Base-by-base conservation (phyloP, 768 basidiomycete species). In the Fomitopsis pulvina region DNA sequence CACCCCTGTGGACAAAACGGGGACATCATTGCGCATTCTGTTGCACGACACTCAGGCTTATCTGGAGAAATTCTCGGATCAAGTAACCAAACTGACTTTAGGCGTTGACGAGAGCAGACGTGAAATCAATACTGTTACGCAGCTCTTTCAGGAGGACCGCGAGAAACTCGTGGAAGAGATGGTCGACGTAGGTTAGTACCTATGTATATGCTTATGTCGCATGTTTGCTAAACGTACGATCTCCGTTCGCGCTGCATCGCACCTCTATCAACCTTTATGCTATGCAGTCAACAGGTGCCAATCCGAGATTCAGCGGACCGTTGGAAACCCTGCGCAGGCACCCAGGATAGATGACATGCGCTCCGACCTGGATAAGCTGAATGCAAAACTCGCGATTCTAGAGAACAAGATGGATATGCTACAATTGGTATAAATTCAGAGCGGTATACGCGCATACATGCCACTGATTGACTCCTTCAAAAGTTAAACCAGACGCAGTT, bases 21-120 rank as follows among this genome's bases (percentile, higher is more conserved):
- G 76, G 11, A 83, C 85, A 2, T 84, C 86, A 5, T 82, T 82
- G 68, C 78, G 85, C 34, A 74, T 87, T 56, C 72, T 88, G 11
- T 67, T 89, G 20, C 79, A 87, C 55, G 87, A 88, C 60, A 87
- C 84, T 0, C 84, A 87, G 49, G 77, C 75, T 20, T 78, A 81
- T 53, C 72, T 88, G 29, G 84, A 89, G 64, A 77, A 70, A 56
- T 87, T 88, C 52, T 77, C 81, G 0, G 67, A 67, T 6, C 73
- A 75, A 26, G 76, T 82, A 12, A 79, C 77, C 38, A 65, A 65
- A n/a, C 69, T 87, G 21, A 64, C 78, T 1, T 63, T 63, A 10
- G 71, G 67, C 27, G 70, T 85, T 11, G 76, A 79, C 12, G 71
- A 77, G 27, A 70, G 80, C 22, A 75, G 72, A 54, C 62, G 67